These are phyloP conservation scores for Kregervanrija delftensis DNA, from an alignment of 805 yeast genomes.

Conservation along the genomic window DNA sequence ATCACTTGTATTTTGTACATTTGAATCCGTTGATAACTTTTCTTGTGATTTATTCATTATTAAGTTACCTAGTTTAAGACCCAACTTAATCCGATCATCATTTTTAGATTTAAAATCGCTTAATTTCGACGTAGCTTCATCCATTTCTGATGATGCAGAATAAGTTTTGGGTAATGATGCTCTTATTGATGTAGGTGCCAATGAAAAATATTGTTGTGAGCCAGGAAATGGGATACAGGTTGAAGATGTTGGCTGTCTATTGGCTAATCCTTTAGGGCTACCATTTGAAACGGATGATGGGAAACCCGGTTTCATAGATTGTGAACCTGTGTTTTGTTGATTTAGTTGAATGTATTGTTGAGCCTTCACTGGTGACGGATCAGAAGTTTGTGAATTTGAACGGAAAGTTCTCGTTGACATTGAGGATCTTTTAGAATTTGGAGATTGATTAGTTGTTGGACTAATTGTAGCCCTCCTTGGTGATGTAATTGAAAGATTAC, in stretches of 20 bases:
- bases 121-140: slow-evolving; percentile 23
- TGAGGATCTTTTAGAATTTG: slow-evolving; percentile 25
- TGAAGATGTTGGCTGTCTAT: neutral
- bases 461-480: slow-evolving; percentile 8
- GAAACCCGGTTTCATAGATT: neutral
- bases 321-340: slow-evolving; percentile 2
- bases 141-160: slow-evolving; percentile 14
- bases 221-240: neutral
- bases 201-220: neutral
- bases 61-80: slow-evolving; percentile 20
- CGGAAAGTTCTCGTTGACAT: slow-evolving; percentile 29
- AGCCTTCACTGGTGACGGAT: slow-evolving; percentile 18
- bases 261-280: too few species aligned
- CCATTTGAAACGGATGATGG: neutral
- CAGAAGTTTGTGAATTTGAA: slow-evolving; percentile 24
- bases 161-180: slow-evolving; percentile 1
- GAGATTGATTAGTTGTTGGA: slow-evolving; percentile 13
- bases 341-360: slow-evolving; percentile 2
- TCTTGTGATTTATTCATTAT: slow-evolving; percentile 20
- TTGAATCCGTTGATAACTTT: slow-evolving; percentile 8
- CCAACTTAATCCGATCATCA: slow-evolving; percentile 24
- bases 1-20: neutral
- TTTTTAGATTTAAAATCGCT: slow-evolving; percentile 23
- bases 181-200: neutral
- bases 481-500: slow-evolving; percentile 1